phyloP scores from a whole-genome alignment of 169 alveolate species.

The Plasmodium vivax region DNA sequence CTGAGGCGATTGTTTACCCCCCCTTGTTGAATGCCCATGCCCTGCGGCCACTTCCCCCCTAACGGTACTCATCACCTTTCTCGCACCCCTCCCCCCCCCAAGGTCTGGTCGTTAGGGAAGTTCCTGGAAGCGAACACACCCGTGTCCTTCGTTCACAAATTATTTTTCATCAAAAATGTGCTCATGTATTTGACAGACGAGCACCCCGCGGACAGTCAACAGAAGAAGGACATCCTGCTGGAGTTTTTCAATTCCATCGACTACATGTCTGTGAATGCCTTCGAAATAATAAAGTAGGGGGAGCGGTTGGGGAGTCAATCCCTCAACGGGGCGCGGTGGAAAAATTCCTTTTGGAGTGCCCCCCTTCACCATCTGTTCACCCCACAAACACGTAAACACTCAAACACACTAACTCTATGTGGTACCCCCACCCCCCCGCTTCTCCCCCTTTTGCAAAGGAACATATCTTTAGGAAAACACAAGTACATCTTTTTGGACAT shows the following conservation, averaged over 20 bases:
- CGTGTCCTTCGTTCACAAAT: constrained; percentile 53
- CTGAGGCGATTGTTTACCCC: neutral
- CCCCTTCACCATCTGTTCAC: too few species aligned
- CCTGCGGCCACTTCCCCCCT: neutral
- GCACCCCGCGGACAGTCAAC: constrained; percentile 22
- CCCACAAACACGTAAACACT: too few species aligned
- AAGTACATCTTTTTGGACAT: constrained; percentile 50
- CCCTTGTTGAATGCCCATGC: neutral
- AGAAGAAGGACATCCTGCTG: constrained; percentile 28
- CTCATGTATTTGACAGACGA: constrained; percentile 51
- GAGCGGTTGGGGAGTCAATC: neutral
- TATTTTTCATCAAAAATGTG: constrained; percentile 57
- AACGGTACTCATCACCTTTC: neutral
- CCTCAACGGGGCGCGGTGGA: neutral
- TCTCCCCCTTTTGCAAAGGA: constrained; percentile 13
- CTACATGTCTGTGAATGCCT: constrained; percentile 63
- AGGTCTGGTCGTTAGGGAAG: constrained; percentile 68
- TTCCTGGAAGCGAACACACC: constrained; percentile 64
- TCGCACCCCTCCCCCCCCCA: neutral
- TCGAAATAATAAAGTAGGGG: constrained; percentile 45
- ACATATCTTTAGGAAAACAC: constrained; percentile 21
- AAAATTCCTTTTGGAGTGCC: neutral
- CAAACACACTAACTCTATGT: too few species aligned
- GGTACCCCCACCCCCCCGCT: too few species aligned
- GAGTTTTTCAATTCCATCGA: constrained; percentile 60